phyloP scores from a whole-genome alignment of 2,329 filamentous ascomycete species.

The Dactylellina leptospora region DNA sequence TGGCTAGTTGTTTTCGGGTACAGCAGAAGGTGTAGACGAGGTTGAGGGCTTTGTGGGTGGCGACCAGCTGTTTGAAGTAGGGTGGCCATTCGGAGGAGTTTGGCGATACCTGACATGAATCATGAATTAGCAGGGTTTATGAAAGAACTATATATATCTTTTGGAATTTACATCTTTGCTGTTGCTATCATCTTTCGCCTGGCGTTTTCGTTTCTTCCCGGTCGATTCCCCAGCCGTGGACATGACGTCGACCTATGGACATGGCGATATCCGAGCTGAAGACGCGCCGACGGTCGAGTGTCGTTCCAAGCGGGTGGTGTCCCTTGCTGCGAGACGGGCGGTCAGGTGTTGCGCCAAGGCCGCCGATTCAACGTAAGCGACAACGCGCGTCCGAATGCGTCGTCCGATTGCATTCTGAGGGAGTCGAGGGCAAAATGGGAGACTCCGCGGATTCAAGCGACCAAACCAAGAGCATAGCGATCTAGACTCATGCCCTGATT shows the following conservation, averaged over 20 bases:
- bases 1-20: conserved; percentile 88
- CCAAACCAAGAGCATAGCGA: no score
- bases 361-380: no score
- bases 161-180: conserved; percentile 1
- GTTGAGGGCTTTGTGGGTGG: conserved; percentile 84
- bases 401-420: no score
- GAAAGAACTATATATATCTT: background rate
- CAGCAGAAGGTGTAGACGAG: conserved; percentile 94
- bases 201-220: conserved; percentile 28
- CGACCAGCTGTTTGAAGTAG: conserved; percentile 75
- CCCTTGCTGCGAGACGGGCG: no score
- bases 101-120: background rate
- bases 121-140: background rate
- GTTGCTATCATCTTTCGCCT: background rate
- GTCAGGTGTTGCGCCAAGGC: no score
- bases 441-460: no score
- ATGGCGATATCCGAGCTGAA: no score
- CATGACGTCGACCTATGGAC: conserved; percentile 2
- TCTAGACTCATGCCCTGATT: no score
- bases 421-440: no score
- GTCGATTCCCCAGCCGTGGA: background rate
- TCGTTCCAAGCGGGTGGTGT: no score
- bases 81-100: conserved; percentile 71
- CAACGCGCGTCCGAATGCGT: no score
- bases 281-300: background rate